Evolutionary conservation across 2,329 filamentous ascomycete species (phyloP).

Genomic region (Chaetomiaceae sp.): DNA sequence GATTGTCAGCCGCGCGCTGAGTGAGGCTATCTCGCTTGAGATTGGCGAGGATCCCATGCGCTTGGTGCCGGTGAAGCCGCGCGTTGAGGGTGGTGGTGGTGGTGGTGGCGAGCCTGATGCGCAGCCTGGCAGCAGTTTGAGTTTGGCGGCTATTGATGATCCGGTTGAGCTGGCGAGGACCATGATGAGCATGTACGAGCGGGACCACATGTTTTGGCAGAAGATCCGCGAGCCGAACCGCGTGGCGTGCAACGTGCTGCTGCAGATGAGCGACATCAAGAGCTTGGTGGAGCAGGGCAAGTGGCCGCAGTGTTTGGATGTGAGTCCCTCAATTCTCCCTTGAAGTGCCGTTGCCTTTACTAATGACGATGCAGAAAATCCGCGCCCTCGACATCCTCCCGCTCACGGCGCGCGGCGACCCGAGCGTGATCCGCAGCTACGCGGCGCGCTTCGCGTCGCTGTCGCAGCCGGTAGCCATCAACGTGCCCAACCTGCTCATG

Average conservation of each 20-base stretch:
- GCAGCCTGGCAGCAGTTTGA: slow-evolving; percentile 53
- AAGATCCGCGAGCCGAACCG: slow-evolving; percentile 55
- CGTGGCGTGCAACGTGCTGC: slow-evolving; percentile 51
- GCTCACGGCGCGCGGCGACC: slow-evolving; percentile 67
- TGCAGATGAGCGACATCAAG: slow-evolving; percentile 61
- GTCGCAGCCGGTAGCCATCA: slow-evolving; percentile 76
- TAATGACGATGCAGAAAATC: slow-evolving; percentile 52
- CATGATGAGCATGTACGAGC: slow-evolving; percentile 61
- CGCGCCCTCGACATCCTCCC: slow-evolving; percentile 73
- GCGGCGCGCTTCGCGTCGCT: slow-evolving; percentile 78
- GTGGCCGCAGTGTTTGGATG: slow-evolving; percentile 56
- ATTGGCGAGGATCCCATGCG: slow-evolving; percentile 76
- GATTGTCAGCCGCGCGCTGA: slow-evolving; percentile 85
- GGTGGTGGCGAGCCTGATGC: slow-evolving; percentile 30
- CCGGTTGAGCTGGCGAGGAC: slow-evolving; percentile 55
- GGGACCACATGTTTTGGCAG: slow-evolving; percentile 57
- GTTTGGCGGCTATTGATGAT: slow-evolving; percentile 56
- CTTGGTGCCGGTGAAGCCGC: slow-evolving; percentile 74
- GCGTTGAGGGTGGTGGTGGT: slow-evolving; percentile 41
- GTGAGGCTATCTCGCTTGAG: slow-evolving; percentile 82
- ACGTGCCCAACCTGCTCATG: slow-evolving; percentile 85
- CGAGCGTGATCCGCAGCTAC: slow-evolving; percentile 71
- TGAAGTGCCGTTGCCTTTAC: not conserved
- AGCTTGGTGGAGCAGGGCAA: slow-evolving; percentile 48
- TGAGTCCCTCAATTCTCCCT: slow-evolving; percentile 37